A percentile compares a stretch with the other conserved stretches of the same genome.
phyloP scores from a whole-genome alignment of 2,329 filamentous ascomycete species.

The Fusarium sp. region DNA sequence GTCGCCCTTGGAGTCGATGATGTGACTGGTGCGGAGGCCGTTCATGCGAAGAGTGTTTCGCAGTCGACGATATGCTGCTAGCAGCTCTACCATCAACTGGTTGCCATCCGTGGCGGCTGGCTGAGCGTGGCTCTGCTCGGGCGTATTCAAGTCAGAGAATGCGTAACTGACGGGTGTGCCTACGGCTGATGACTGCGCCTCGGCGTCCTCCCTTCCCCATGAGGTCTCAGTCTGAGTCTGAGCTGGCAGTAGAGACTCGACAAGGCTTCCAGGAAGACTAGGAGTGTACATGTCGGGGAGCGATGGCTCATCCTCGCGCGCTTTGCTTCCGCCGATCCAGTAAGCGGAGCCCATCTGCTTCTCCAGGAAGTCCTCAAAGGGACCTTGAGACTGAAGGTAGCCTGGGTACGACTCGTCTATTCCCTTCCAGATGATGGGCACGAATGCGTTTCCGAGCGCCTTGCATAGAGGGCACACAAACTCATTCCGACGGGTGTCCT shows the following conservation, averaged over 20 bases:
- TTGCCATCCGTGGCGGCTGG: slow-evolving; percentile 29
- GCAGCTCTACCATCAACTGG: slow-evolving; percentile 64
- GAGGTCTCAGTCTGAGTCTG: slow-evolving; percentile 52
- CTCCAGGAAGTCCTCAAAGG: slow-evolving; percentile 78
- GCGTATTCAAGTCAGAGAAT: slow-evolving; percentile 51
- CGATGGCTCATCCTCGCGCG: slow-evolving; percentile 49
- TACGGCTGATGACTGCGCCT: slow-evolving; percentile 47
- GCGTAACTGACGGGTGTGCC: slow-evolving; percentile 58
- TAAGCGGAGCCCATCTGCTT: slow-evolving; percentile 64
- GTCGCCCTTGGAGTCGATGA: slow-evolving; percentile 45
- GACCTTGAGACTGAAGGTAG: slow-evolving; percentile 68
- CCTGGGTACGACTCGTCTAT: slow-evolving; percentile 87
- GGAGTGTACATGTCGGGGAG: slow-evolving; percentile 50
- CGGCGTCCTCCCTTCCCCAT: slow-evolving; percentile 56
- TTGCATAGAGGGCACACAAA: slow-evolving; percentile 98
- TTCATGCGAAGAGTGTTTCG: slow-evolving; percentile 70
- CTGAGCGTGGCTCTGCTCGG: slow-evolving; percentile 38
- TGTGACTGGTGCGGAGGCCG: slow-evolving; percentile 57
- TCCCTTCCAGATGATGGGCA: slow-evolving; percentile 95
- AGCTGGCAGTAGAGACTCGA: slow-evolving; percentile 54
- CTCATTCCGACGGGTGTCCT: slow-evolving; percentile 81
- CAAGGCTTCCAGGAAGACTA: slow-evolving; percentile 53
- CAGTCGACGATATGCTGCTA: slow-evolving; percentile 70
- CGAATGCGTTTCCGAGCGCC: slow-evolving; percentile 91
- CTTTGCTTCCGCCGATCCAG: slow-evolving; percentile 56